Evolutionary conservation across 106 monocot genomes (phyloP).

Genomic region (Dendrobium huoshanense): DNA sequence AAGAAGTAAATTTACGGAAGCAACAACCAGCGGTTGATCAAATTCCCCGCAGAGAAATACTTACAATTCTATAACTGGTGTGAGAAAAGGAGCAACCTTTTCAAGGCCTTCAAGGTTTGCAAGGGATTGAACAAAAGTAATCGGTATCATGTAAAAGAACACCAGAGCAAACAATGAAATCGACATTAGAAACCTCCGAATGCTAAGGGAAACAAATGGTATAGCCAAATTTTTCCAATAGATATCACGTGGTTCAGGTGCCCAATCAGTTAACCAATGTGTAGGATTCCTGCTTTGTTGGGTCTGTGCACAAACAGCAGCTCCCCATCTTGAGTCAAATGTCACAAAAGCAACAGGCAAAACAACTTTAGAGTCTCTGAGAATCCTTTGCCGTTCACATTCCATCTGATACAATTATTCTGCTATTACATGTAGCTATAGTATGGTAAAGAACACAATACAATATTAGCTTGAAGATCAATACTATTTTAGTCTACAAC

Average conservation of each 20-base stretch:
- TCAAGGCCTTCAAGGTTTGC: slow-evolving; percentile 92
- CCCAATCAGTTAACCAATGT: slow-evolving; percentile 87
- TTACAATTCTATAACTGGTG: slow-evolving; percentile 77
- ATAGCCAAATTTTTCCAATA: slow-evolving; percentile 92
- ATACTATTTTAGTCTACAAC: too few relatives aligned
- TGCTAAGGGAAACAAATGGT: slow-evolving; percentile 77
- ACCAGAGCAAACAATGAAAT: slow-evolving; percentile 56
- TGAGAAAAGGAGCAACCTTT: slow-evolving; percentile 82
- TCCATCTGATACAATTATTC: slow-evolving; percentile 40
- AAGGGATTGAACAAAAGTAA: slow-evolving; percentile 86
- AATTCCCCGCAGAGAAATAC: slow-evolving; percentile 11
- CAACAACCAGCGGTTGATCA: too few relatives aligned
- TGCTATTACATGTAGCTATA: too few relatives aligned
- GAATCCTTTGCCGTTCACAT: slow-evolving; percentile 56
- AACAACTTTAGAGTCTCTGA: slow-evolving; percentile 62
- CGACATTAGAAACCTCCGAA: slow-evolving; percentile 59
- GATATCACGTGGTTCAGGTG: slow-evolving; percentile 84
- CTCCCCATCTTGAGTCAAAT: slow-evolving; percentile 92
- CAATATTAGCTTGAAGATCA: too few relatives aligned
- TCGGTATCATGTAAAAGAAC: slow-evolving; percentile 92
- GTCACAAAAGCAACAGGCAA: slow-evolving; percentile 81
- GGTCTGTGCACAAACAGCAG: slow-evolving; percentile 91
- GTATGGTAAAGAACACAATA: too few relatives aligned
- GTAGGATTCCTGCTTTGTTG: slow-evolving; percentile 88
- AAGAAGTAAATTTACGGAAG: too few relatives aligned